Evolutionary conservation across 345 rosid species (phyloP).

Genomic region (Ricinus communis): DNA sequence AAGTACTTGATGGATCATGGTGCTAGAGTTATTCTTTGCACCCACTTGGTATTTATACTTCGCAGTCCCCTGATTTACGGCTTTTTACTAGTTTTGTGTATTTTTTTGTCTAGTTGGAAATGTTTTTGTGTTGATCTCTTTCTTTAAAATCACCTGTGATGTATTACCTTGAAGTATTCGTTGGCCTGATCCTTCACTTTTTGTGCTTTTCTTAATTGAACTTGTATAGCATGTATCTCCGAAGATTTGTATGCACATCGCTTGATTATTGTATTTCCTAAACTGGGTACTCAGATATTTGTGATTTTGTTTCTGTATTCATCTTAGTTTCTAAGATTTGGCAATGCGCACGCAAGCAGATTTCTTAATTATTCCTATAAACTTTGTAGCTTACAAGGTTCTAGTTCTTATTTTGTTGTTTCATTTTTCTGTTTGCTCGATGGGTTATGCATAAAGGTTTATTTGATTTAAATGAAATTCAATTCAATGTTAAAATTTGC

Average conservation of each 20-base stretch:
- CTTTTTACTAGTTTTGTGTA: background rate
- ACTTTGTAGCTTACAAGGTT: background rate
- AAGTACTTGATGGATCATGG: conserved; percentile 28
- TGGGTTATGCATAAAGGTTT: background rate
- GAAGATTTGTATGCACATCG: no score
- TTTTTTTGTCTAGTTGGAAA: background rate
- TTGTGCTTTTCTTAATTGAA: background rate
- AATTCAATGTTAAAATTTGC: background rate
- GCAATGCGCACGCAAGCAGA: background rate
- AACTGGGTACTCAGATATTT: background rate
- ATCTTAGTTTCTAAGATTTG: background rate
- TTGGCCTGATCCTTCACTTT: background rate
- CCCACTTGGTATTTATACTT: conserved; percentile 29
- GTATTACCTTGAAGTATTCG: background rate
- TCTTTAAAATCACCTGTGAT: background rate
- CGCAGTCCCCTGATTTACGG: background rate
- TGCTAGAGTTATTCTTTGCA: conserved; percentile 25
- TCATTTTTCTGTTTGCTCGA: no score
- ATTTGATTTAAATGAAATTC: background rate
- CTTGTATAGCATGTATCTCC: background rate
- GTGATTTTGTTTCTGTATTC: background rate
- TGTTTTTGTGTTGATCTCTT: background rate
- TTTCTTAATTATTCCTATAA: no score
- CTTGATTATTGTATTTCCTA: background rate
- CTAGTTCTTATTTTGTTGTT: background rate